Conservation (phyloP, 129 eudicot genomes). For the Centrapalus pauciflorus region DNA sequence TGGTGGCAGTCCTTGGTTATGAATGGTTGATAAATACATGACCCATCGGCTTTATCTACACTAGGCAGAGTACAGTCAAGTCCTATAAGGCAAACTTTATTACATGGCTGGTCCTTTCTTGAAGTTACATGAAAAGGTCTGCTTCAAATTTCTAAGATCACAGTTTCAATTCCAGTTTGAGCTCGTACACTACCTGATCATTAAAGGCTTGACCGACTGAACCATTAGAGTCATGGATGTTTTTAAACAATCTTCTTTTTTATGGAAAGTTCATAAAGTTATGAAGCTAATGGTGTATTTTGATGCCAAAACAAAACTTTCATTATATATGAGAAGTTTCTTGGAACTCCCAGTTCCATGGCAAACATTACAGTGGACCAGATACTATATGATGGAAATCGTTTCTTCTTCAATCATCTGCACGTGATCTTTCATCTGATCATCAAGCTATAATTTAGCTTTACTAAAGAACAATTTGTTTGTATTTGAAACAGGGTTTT, state of each 20-base stretch:
- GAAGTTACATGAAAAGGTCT: too few species aligned
- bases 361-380: not conserved
- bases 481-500: slow-evolving; percentile 45
- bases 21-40: too few species aligned
- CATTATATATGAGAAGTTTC: not conserved
- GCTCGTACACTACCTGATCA: too few species aligned
- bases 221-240: too few species aligned
- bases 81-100: too few species aligned
- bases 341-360: not conserved
- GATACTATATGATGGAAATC: not conserved
- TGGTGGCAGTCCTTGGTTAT: not conserved
- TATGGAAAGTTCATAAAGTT: not conserved
- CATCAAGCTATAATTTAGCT: not conserved
- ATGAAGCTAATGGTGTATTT: not conserved
- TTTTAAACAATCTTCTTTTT: not conserved
- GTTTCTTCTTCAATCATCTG: not conserved
- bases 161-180: too few species aligned
- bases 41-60: too few species aligned
- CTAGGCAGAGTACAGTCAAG: too few species aligned
- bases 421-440: not conserved
- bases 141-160: too few species aligned
- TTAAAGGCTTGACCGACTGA: too few species aligned
- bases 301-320: not conserved
- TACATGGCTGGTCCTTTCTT: too few species aligned
- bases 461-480: not conserved